Base-by-base conservation (phyloP, 2,329 filamentous ascomycete species). In the Fusarium bulbicola region DNA sequence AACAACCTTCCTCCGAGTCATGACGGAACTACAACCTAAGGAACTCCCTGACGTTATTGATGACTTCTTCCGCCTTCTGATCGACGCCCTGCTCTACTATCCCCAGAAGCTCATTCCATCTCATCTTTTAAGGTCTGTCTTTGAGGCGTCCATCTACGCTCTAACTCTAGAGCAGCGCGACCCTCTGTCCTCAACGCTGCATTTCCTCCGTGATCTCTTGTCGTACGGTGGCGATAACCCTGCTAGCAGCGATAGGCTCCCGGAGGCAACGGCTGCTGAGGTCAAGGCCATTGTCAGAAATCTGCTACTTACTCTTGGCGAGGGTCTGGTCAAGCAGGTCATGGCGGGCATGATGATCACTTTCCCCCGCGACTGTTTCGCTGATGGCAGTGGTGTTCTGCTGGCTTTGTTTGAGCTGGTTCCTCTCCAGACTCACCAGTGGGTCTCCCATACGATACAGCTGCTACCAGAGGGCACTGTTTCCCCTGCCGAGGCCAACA, bases 321-420 rank as follows among this genome's bases (percentile, higher is more conserved):
- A 94, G 78, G 85, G 90, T 63, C 86, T 99, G 34, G 92, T 96
- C 13, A 95, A 97, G 82, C 93, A 95, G 72, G 92, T 97, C 65
- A 88, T 99, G 85, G 96, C 95, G 3, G 96, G 96, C 68, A 97
- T 99, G 95, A 98, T 99, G 95, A 98, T 98, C 81, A 97, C 93
- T 1, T 99, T 99, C 84, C 97, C 96, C 0, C 90, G 93, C 47
- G 96, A 98, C 81, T 98, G 95, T 83, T 97, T 98, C 79, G 92
- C 95, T 1, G 96, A 99, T 80, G 95, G 95, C 21, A 97, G 94
- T 54, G 95, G 95, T 9, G 94, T 97, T n/a, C 84, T 99, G 59
- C 90, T 99, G 68, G 92, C 92, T 7, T 87, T 98, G 73, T 97
- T 99, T 80, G 92, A 97, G 81, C 85, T 98, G 45, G 86, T 97